Evolutionary conservation across 805 yeast genomes (phyloP), one percentile per base, ranked within the genome.

Genomic region (Wickerhamiella azymoides): DNA sequence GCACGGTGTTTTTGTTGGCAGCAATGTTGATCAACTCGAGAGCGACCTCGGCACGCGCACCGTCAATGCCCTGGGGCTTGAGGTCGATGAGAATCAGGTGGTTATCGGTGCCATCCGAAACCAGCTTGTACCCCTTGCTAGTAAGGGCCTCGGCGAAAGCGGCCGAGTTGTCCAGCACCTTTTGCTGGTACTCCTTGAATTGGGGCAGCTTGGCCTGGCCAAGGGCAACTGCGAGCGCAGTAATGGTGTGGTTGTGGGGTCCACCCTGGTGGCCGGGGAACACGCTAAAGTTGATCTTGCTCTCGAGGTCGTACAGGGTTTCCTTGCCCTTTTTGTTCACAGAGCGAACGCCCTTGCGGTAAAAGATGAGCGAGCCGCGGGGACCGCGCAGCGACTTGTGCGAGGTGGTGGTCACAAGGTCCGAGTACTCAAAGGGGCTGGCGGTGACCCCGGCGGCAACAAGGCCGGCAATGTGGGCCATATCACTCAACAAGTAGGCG

Each of bases 201-300:
- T 84, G 96, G 33, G 94, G 94, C 40, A 89, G 72, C 44, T 76
- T 70, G 47, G 95, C 88, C 71, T 89, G 97, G 62, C 84, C 84
- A 59, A 89, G 74, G 33, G 97, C 97, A 48, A 86, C 89, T 27
- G 97, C 94, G 57, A 89, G 72, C 17, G 97, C 97, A 52, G 95
- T 78, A 60, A 89, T 89, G 57, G 97, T 89, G 68, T 89, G 96
- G 71, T 89, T 89, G 68, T 89, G 97, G 55, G 98, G 98, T 62
- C 98, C 98, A 72, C 98, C 98, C 72, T 89, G 98, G 66, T 89
- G 97, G 53, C 94, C 97, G 56, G 98, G 98, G 84, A 89, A 89
- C 47, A 89, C 97, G 27, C 96, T 84, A 62, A 89, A 89, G 74
- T 89, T 89, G 67, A 89, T 86, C 63, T 78, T 81, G 62, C 78